phyloP scores from a whole-genome alignment of 257 asterid species.

The Solanum clarkiae region DNA sequence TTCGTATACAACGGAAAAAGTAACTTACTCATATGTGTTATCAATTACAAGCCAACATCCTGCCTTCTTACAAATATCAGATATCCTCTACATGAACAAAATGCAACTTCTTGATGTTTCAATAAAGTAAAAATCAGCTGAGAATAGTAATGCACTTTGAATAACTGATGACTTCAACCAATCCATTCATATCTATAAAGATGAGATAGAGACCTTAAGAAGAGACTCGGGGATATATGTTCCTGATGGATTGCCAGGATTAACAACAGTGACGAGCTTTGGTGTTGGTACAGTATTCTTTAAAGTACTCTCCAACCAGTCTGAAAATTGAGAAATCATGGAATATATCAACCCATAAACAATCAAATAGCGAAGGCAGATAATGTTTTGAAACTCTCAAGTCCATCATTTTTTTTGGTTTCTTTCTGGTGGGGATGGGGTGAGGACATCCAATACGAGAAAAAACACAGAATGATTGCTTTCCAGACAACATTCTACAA shows the following conservation, averaged over 20 bases:
- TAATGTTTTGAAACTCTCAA: background rate
- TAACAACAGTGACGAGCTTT: constrained; percentile 82
- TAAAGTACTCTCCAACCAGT: constrained; percentile 77
- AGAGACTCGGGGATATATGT: constrained; percentile 86
- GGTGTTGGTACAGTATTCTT: constrained; percentile 71
- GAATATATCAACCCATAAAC: background rate
- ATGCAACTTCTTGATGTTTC: background rate
- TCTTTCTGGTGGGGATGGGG: background rate
- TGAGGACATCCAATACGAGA: background rate
- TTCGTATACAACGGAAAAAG: background rate
- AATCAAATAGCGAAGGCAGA: background rate
- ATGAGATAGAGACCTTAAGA: constrained; percentile 53
- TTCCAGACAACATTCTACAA: background rate
- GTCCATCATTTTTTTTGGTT: background rate
- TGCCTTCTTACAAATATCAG: constrained; percentile 66
- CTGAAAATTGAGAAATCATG: constrained; percentile 25
- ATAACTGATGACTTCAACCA: background rate
- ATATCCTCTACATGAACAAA: constrained; percentile 51
- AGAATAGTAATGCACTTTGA: background rate
- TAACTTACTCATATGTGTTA: constrained; percentile 90
- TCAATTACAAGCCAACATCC: constrained; percentile 96
- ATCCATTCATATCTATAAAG: background rate
- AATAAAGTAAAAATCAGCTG: background rate
- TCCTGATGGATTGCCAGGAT: constrained; percentile 99
- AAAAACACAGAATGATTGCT: background rate